Evolutionary conservation across 2,329 filamentous ascomycete genomes (phyloP), one percentile per base, ranked within the genome.

Genomic region (Hypocreales sp.): DNA sequence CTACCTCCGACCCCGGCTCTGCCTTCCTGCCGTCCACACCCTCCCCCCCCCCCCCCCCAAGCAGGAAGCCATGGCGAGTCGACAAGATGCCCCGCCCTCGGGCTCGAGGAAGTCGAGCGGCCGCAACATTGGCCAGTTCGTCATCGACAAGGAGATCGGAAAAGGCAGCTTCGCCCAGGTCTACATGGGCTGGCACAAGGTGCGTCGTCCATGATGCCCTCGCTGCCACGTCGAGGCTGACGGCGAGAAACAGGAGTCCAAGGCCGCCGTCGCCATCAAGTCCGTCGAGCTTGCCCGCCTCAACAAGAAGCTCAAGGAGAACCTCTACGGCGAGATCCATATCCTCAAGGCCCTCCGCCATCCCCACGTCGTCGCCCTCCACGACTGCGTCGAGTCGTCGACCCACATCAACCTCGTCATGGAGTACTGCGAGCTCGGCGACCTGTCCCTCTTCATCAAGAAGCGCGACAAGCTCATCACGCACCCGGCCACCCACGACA

Each of bases 121-220:
- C 23, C 45, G 46, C 25, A 44, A 39, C 35, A 51, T 90, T 43
- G 82, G 84, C 40, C 73, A 79, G 45, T 94, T 92, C 55, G 68
- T 70, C 43, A 75, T 87, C 45, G 72, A 84, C 41, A 75, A 79
- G 41, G 82, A 94, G 58, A 94, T 95, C 50, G 90, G 90, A 37
- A 90, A 90, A 58, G 90, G 90, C 36, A 95, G 90, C 60, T 98
- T 95, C 61, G 90, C 90, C 39, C 84, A 84, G 40, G 90, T 98
- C 39, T 95, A 90, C 52, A 72, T 79, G 50, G 84, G 81, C 37
- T 73, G 75, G 41, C 81, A 92, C 56, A 79, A 79, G 58, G 84
- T 92, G 33, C 26, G 39, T 34, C 32, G 9, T 11, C 20, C 20
- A 8, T 27, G 19, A 16, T 30, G 15, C 14, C 22, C 18, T 25